These are phyloP conservation scores for Hordeum marinum DNA, from an alignment of 176 grass and related monocot species.

Conservation along the genomic window DNA sequence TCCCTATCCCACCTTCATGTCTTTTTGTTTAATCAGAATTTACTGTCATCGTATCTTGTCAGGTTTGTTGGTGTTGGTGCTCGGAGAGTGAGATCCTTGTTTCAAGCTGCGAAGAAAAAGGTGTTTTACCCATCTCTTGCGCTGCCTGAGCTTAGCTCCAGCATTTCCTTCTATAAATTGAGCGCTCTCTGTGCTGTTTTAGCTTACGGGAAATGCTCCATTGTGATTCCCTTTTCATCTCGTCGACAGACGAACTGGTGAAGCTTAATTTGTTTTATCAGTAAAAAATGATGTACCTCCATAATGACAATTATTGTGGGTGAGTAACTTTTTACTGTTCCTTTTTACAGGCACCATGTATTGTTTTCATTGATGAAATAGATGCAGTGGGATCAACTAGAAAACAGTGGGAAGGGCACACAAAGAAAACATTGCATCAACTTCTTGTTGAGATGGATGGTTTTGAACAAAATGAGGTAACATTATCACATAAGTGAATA, in stretches of 20 bases:
- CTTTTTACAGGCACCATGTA: slow-evolving; percentile 81
- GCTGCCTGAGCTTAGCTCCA: not conserved
- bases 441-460: slow-evolving; percentile 99
- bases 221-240: slow-evolving; percentile 6
- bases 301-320: not conserved
- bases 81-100: slow-evolving; percentile 86
- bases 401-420: slow-evolving; percentile 99
- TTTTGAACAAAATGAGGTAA: slow-evolving; percentile 99
- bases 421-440: slow-evolving; percentile 99
- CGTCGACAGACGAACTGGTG: not conserved
- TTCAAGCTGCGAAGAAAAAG: slow-evolving; percentile 99
- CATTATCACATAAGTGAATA: slow-evolving; percentile 9
- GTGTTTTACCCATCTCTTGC: slow-evolving; percentile 26
- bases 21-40: slow-evolving; percentile 25
- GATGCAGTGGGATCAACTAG: slow-evolving; percentile 97
- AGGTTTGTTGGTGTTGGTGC: slow-evolving; percentile 99
- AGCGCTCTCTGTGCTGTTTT: not conserved
- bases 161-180: not conserved
- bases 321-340: not conserved
- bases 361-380: slow-evolving; percentile 99
- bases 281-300: not conserved
- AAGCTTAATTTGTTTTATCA: not conserved
- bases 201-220: not conserved
- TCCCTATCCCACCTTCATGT: not conserved
- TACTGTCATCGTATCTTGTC: slow-evolving; percentile 20